Conservation (phyloP, 2,329 filamentous ascomycete genomes). For the Pestalotiopsis sp. region DNA sequence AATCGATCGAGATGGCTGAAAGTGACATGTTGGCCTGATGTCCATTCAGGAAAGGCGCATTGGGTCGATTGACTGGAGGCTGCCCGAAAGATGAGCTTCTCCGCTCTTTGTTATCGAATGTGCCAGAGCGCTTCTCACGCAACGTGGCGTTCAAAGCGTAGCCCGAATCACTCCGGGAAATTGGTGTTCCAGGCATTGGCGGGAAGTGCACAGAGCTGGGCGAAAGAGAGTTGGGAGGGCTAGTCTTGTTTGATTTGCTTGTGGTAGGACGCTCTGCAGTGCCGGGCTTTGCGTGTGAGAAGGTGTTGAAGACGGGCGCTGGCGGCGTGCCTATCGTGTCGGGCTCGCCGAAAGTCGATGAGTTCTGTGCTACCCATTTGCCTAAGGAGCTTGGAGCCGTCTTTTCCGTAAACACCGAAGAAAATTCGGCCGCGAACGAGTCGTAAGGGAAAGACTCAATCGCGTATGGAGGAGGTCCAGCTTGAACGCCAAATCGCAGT, state of each 20-base stretch:
- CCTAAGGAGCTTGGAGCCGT: conserved; percentile 73
- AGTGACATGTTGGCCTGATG: conserved; percentile 63
- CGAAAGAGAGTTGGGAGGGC: conserved; percentile 68
- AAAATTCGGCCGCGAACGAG: conserved; percentile 85
- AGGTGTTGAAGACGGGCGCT: conserved; percentile 86
- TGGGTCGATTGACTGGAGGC: conserved; percentile 69
- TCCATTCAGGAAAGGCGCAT: conserved; percentile 72
- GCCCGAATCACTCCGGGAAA: conserved; percentile 90
- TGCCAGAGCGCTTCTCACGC: conserved; percentile 90
- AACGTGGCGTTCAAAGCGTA: conserved; percentile 85
- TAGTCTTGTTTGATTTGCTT: conserved; percentile 64
- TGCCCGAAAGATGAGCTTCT: conserved; percentile 91
- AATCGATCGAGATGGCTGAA: conserved; percentile 62
- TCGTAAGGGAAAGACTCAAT: conserved; percentile 92
- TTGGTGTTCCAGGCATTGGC: conserved; percentile 72
- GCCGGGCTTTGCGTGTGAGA: conserved; percentile 75
- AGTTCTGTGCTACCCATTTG: conserved; percentile 88
- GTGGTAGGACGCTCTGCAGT: conserved; percentile 78
- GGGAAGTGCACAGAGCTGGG: conserved; percentile 80
- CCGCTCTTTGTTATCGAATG: conserved; percentile 75
- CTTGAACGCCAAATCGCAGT: conserved; percentile 79
- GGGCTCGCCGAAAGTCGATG: conserved; percentile 78
- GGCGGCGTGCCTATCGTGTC: conserved; percentile 53
- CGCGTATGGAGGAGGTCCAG: conserved; percentile 90
- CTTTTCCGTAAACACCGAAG: conserved; percentile 74